phyloP scores from a whole-genome alignment of 2,329 filamentous ascomycete species.

The Aureobasidium vineae region DNA sequence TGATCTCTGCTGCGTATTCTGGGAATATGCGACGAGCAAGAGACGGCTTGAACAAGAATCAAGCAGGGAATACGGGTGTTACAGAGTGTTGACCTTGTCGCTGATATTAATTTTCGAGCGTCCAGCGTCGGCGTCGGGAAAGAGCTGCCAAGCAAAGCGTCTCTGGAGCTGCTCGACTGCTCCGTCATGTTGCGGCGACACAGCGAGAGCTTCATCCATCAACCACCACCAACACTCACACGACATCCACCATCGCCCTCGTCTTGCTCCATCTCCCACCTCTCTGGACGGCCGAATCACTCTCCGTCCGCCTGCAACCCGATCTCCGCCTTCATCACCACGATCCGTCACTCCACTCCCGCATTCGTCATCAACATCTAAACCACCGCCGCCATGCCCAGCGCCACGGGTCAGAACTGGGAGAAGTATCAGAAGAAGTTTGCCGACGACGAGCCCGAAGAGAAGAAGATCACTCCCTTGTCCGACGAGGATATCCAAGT shows the following conservation, averaged over 20 bases:
- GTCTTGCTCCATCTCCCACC: neutral
- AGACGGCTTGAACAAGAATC: neutral
- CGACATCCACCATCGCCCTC: neutral
- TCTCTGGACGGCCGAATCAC: neutral
- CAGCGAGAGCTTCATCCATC: conserved; percentile 13
- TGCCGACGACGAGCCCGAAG: conserved; percentile 92
- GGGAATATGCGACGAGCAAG: conserved; percentile 15
- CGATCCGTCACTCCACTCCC: conserved; percentile 7
- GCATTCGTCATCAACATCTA: conserved; percentile 18
- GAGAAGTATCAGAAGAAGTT: conserved; percentile 99
- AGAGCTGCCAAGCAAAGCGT: neutral
- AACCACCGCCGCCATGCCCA: conserved; percentile 65
- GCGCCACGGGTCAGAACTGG: conserved; percentile 90
- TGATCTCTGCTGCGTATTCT: conserved; percentile 29
- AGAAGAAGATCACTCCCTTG: conserved; percentile 99
- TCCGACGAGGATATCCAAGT: conserved; percentile 99
- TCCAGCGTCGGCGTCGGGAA: conserved; percentile 15
- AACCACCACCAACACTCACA: neutral
- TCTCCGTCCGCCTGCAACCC: neutral
- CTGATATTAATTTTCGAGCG: conserved; percentile 20
- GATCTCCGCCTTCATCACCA: neutral
- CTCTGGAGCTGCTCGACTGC: neutral
- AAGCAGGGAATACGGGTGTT: conserved; percentile 1
- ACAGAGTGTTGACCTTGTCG: neutral
- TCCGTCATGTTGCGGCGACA: conserved; percentile 15